phyloP scores from a whole-genome alignment of 2,329 filamentous ascomycete genomes.

The Stachybotrys echinatus region DNA sequence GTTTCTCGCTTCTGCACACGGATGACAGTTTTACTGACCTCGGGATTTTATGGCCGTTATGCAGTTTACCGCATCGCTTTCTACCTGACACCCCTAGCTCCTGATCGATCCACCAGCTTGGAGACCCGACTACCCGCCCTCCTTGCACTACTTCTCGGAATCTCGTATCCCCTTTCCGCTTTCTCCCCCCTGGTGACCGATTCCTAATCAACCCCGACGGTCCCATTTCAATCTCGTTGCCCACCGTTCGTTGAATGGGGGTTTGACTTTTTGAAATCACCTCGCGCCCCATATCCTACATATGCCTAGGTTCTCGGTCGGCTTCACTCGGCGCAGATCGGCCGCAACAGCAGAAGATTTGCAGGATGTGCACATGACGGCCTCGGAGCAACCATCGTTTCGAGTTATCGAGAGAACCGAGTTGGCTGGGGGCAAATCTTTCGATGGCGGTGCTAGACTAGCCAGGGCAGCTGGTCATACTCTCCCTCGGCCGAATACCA shows the following conservation, averaged over 20 bases:
- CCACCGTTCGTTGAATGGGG: not conserved
- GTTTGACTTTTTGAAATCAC: not conserved
- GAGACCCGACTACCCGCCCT: constrained; percentile 12
- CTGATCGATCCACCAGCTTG: constrained; percentile 8
- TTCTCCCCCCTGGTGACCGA: not conserved
- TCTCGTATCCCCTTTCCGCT: constrained; percentile 11
- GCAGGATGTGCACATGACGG: constrained; percentile 41
- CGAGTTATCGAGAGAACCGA: constrained; percentile 53
- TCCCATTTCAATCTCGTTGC: not conserved
- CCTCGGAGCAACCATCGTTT: constrained; percentile 46
- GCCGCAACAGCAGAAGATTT: constrained; percentile 49
- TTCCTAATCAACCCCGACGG: no score
- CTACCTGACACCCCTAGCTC: not conserved
- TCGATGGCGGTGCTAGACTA: constrained; percentile 44
- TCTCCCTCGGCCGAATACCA: constrained; percentile 30
- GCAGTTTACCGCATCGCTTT: not conserved
- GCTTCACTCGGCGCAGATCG: constrained; percentile 56
- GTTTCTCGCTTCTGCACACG: not conserved
- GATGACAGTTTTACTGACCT: not conserved
- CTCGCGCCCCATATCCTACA: constrained; percentile 19
- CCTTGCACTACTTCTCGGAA: constrained; percentile 9
- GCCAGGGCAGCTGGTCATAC: constrained; percentile 29
- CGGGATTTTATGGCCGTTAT: not conserved
- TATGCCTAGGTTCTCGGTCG: constrained; percentile 59
- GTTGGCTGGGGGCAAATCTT: constrained; percentile 37